Conservation (phyloP, 2,329 filamentous ascomycete genomes). For the Penicillium hesseltinei region DNA sequence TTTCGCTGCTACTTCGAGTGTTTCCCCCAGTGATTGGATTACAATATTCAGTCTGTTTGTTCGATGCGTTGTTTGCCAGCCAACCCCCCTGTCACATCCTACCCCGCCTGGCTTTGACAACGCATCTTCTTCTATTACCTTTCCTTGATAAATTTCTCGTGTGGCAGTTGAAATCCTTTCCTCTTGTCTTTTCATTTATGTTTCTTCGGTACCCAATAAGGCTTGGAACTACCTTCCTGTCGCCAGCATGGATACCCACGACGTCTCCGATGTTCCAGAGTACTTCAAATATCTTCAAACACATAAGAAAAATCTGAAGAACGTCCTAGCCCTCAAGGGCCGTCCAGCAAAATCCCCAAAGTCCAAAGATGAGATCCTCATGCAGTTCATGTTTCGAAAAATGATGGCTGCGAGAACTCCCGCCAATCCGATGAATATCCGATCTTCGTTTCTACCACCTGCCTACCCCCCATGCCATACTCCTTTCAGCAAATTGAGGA, state of each 20-base stretch:
- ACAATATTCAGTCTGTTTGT: no score
- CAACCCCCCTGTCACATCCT: neutral
- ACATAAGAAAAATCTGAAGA: slow-evolving; percentile 14
- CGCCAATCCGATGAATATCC: neutral
- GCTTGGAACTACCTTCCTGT: neutral
- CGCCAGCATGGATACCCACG: slow-evolving; percentile 17
- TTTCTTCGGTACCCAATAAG: neutral
- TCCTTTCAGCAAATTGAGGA: slow-evolving; percentile 19
- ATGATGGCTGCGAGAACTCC: neutral
- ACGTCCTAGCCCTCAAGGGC: slow-evolving; percentile 15
- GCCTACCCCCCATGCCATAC: slow-evolving; percentile 20
- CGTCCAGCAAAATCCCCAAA: slow-evolving; percentile 6
- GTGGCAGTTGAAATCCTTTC: neutral
- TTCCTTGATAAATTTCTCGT: neutral
- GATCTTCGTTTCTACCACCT: slow-evolving; percentile 18
- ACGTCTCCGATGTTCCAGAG: slow-evolving; percentile 10
- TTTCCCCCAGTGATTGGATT: no score
- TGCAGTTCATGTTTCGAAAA: slow-evolving; percentile 11
- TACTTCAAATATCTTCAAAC: slow-evolving; percentile 9
- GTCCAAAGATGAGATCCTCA: slow-evolving; percentile 18
- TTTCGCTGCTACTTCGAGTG: no score
- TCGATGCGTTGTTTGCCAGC: neutral
- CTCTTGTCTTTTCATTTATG: neutral
- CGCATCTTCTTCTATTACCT: neutral
- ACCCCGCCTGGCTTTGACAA: neutral